Percentiles rank a stretch among this genome's conserved stretches.
phyloP scores from a whole-genome alignment of 331 rosid genomes.

The Rhamnella rubrinervis region DNA sequence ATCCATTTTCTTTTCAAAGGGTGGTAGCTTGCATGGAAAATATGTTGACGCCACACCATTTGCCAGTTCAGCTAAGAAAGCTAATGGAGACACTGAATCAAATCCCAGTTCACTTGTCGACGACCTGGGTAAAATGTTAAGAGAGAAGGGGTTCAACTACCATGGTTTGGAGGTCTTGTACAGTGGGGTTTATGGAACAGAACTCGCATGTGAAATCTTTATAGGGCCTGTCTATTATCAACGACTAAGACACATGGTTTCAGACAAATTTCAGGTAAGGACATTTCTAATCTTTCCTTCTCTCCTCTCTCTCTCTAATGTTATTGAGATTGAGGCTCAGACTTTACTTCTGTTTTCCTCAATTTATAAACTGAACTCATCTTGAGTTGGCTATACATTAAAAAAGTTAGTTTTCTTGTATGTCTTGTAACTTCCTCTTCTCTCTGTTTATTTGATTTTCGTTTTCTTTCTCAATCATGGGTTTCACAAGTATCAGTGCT shows the following conservation, averaged over 20 bases:
- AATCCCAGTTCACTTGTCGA: conserved; percentile 65
- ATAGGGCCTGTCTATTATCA: conserved; percentile 98
- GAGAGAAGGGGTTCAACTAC: conserved; percentile 81
- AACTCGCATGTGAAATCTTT: conserved; percentile 83
- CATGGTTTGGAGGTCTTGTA: conserved; percentile 90
- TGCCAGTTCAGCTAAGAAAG: conserved; percentile 49
- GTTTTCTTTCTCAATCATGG: neutral
- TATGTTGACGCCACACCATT: conserved; percentile 91
- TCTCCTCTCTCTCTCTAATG: neutral
- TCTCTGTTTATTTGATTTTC: neutral
- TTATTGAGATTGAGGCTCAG: too few relatives aligned
- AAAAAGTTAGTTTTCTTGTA: too few relatives aligned
- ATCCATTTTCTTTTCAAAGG: conserved; percentile 47
- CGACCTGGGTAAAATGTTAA: conserved; percentile 78
- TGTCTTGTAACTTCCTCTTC: neutral
- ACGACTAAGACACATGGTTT: conserved; percentile 95
- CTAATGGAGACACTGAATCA: conserved; percentile 33
- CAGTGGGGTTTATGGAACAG: conserved; percentile 94
- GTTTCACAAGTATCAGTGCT: neutral
- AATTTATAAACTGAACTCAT: too few relatives aligned
- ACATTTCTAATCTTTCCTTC: neutral
- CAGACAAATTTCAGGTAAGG: conserved; percentile 88
- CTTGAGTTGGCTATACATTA: too few relatives aligned
- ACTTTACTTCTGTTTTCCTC: too few relatives aligned
- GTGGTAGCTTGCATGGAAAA: conserved; percentile 80